Conservation (phyloP, 176 grass and related monocot species). For the Calamus simplicifolius region DNA sequence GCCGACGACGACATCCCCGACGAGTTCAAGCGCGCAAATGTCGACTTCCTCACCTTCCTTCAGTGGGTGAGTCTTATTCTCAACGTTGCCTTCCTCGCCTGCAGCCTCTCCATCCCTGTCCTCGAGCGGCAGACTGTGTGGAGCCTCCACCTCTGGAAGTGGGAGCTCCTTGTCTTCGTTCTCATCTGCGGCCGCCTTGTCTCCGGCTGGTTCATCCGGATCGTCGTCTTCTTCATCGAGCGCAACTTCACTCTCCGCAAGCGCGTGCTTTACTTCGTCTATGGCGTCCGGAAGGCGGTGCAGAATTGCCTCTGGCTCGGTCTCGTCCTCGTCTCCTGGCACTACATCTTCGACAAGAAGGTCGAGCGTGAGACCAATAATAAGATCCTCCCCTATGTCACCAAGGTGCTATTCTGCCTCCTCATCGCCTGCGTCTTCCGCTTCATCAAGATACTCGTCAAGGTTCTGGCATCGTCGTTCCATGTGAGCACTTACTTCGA, state of each 20-base stretch:
- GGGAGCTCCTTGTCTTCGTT: slow-evolving; percentile 58
- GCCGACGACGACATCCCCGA: slow-evolving; percentile 54
- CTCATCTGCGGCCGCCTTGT: slow-evolving; percentile 79
- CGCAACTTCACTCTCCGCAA: slow-evolving; percentile 72
- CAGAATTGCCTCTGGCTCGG: slow-evolving; percentile 69
- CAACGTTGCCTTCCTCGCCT: slow-evolving; percentile 45
- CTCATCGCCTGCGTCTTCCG: background rate
- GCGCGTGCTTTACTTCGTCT: slow-evolving; percentile 82
- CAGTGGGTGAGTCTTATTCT: slow-evolving; percentile 71
- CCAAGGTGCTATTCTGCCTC: too few relatives aligned
- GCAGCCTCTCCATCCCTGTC: slow-evolving; percentile 32
- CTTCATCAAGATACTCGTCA: slow-evolving; percentile 33
- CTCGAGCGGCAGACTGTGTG: slow-evolving; percentile 24
- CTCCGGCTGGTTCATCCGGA: slow-evolving; percentile 59
- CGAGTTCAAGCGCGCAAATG: slow-evolving; percentile 47
- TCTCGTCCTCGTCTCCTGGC: slow-evolving; percentile 60
- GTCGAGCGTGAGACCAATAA: slow-evolving; percentile 28
- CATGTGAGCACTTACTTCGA: slow-evolving; percentile 81
- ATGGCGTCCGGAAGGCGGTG: slow-evolving; percentile 57
- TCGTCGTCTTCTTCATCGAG: slow-evolving; percentile 53
- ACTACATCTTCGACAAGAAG: slow-evolving; percentile 60
- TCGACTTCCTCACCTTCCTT: slow-evolving; percentile 46
- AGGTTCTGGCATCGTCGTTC: slow-evolving; percentile 51
- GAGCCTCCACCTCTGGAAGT: slow-evolving; percentile 60
- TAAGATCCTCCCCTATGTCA: slow-evolving; percentile 3